Evolutionary conservation across 2,329 filamentous ascomycete genomes (phyloP).

Genomic region (Cytospora piceicola): DNA sequence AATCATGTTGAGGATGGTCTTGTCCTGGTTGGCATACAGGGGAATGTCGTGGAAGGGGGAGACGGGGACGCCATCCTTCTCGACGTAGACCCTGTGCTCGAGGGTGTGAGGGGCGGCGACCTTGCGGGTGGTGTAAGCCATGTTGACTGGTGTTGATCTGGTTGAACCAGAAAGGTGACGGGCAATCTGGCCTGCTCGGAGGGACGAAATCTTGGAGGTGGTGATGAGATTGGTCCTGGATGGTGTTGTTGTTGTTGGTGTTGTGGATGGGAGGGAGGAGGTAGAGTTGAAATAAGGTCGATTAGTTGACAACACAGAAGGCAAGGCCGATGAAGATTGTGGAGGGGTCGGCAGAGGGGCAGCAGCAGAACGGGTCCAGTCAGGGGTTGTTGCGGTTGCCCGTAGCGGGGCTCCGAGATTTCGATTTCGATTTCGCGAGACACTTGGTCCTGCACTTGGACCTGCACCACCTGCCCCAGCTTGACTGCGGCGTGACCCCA

Average conservation of each 20-base stretch:
- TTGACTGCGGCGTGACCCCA: not conserved
- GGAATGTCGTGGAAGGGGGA: constrained; percentile 99
- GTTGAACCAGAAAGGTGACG: constrained; percentile 53
- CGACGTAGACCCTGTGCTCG: constrained; percentile 96
- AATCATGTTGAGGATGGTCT: constrained; percentile 98
- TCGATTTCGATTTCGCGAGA: not conserved
- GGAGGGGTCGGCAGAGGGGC: constrained; percentile 29
- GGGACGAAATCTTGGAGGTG: constrained; percentile 50
- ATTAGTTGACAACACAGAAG: constrained; percentile 24
- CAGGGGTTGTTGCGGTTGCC: constrained; percentile 17
- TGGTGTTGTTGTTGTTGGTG: constrained; percentile 26
- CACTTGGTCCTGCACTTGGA: not conserved
- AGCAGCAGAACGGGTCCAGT: constrained; percentile 7
- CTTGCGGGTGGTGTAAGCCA: constrained; percentile 77
- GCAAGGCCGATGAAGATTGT: constrained; percentile 12
- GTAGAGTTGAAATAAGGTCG: constrained; percentile 1
- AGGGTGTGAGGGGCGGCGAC: constrained; percentile 88
- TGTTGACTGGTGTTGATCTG: constrained; percentile 31
- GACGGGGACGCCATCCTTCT: constrained; percentile 93
- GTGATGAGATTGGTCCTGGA: constrained; percentile 32
- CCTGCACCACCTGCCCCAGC: not conserved
- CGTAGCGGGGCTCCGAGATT: constrained; percentile 28
- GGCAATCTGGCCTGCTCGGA: constrained; percentile 58
- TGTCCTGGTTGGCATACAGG: constrained; percentile 93
- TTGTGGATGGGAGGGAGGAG: constrained; percentile 9